Conservation (phyloP, 129 eudicot genomes). For the Centaurea solstitialis region DNA sequence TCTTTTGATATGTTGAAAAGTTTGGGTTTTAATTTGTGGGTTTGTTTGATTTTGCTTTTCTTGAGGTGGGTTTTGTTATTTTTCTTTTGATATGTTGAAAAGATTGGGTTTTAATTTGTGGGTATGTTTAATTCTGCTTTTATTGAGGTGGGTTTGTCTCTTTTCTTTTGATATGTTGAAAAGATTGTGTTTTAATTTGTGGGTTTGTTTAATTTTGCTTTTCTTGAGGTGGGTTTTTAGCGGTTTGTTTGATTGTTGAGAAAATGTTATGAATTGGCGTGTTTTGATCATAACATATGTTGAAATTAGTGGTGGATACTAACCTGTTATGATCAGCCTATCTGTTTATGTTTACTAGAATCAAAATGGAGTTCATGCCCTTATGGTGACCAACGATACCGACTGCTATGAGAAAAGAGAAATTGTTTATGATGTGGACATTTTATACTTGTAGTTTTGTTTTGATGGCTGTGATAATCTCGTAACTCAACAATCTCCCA, state of each 20-base stretch:
- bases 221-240: background rate
- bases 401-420: background rate
- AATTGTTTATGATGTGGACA: background rate
- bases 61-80: background rate
- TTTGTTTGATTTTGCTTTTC: background rate
- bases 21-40: slow-evolving; percentile 5
- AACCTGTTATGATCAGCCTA: slow-evolving; percentile 6
- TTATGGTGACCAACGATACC: too few species aligned
- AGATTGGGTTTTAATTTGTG: background rate
- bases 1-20: background rate
- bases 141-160: background rate
- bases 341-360: too few species aligned
- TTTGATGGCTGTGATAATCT: background rate
- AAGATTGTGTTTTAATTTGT: background rate
- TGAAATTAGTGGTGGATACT: slow-evolving; percentile 2
- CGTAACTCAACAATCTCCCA: background rate
- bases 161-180: background rate
- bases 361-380: too few species aligned
- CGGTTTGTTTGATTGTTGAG: slow-evolving; percentile 9
- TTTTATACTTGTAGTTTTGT: too few species aligned
- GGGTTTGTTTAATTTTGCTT: slow-evolving; percentile 3
- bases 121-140: background rate
- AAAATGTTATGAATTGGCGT: background rate
- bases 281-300: background rate
- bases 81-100: background rate